phyloP scores from a whole-genome alignment of 2,329 filamentous ascomycete species.

The Rhytidhysteron rufulum region DNA sequence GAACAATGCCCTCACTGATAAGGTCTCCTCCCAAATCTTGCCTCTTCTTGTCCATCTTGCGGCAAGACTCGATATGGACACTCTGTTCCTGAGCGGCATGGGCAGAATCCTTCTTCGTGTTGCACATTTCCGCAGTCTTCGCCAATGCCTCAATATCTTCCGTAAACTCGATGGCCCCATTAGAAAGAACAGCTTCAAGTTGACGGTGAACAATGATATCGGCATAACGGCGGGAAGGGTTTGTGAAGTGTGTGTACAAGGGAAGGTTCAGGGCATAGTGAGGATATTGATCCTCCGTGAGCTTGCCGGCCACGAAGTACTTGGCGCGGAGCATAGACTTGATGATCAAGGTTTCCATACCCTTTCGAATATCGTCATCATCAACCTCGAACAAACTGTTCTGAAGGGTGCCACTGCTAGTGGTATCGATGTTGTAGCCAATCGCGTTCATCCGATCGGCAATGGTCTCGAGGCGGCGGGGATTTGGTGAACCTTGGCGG shows the following conservation, averaged over 20 bases:
- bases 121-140: constrained; percentile 93
- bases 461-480: constrained; percentile 83
- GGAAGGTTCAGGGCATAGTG: constrained; percentile 93
- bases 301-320: constrained; percentile 84
- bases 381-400: constrained; percentile 94
- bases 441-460: constrained; percentile 89
- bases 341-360: constrained; percentile 92
- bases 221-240: constrained; percentile 88
- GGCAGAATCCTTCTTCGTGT: constrained; percentile 98
- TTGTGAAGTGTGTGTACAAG: constrained; percentile 95
- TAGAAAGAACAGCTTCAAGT: constrained; percentile 79
- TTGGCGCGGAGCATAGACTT: constrained; percentile 97
- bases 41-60: constrained; percentile 88
- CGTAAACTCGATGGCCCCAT: constrained; percentile 75
- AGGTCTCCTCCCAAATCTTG: constrained; percentile 85
- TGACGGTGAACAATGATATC: constrained; percentile 96
- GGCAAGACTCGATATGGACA: constrained; percentile 96
- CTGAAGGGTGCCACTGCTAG: constrained; percentile 85
- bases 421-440: constrained; percentile 83
- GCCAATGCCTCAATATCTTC: constrained; percentile 84
- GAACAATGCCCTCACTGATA: constrained; percentile 90
- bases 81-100: constrained; percentile 98
- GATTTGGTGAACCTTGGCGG: constrained; percentile 79
- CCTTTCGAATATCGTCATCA: constrained; percentile 85
- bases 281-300: constrained; percentile 70